Base-by-base conservation (phyloP, 371 early-diverging fungal genomes). In the Rhizopus delemar region DNA sequence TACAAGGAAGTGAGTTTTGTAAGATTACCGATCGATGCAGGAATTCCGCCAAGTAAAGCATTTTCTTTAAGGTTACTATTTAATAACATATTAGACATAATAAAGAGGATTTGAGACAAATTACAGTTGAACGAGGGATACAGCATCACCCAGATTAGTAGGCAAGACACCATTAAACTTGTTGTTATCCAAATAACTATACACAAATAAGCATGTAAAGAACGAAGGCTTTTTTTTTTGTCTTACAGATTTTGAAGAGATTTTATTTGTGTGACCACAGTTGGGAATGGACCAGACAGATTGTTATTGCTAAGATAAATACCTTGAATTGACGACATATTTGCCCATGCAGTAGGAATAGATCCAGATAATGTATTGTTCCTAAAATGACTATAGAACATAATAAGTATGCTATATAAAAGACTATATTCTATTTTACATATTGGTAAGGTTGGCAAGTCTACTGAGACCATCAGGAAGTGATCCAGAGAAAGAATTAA, bases 361-460 rank as follows among this genome's bases (percentile, higher is more conserved):
- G 70, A 53, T 4, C 80, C 80, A 32, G 70, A 57, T 51, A 77
- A 62, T 0, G 72, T 65, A 64, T 80, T 80, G 48, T 76, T 77
- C 45, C 67, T 69, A 22, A 80, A 63, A 56, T 80, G 80, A 34
- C 77, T 80, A 22, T 22, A 22, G 22, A 22, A 22, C 22, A 22
- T 22, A 46, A 31, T 22, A 45, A n/a, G 48, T 22, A 50, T 46
- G 46, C 46, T 4, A 41, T 49, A 48, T 8, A 58, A 35, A 59
- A 9, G 38, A 51, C 35, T 56, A 48, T 3, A 11, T 29, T 7
- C n/a, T 16, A 29, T 5, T 58, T 59, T 73, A 72, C 78, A 77
- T 72, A 50, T 48, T 70, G 3, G 61, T 63, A 1, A 78, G 46
- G 15, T 62, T 56, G 8, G 66, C 68, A 38, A 70, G 54, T 29